Percentiles rank a stretch among this genome's conserved stretches.
phyloP scores from a whole-genome alignment of 352 stramenopile genomes.

The Phytophthora fragariaefolia region DNA sequence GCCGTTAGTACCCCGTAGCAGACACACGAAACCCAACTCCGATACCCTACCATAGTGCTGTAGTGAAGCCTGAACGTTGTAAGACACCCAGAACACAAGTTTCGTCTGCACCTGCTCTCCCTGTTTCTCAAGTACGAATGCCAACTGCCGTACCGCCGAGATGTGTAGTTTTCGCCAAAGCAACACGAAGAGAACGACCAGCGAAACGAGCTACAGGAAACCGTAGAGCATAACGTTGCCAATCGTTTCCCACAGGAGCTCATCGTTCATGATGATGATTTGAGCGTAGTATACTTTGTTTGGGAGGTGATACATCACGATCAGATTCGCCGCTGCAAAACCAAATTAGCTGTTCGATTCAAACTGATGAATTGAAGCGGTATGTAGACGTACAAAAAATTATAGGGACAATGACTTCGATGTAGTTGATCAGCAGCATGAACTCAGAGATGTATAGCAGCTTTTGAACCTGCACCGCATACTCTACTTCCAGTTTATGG shows the following conservation, averaged over 20 bases:
- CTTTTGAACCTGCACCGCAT: conserved; percentile 6
- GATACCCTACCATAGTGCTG: not conserved
- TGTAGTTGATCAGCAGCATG: conserved; percentile 27
- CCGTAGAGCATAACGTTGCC: conserved; percentile 17
- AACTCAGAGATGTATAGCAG: conserved; percentile 30
- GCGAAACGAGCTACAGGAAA: conserved; percentile 9
- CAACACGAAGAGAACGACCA: not conserved
- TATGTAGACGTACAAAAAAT: conserved; percentile 21
- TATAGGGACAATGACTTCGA: conserved; percentile 28
- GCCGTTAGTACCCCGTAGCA: no score
- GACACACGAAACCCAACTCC: no score
- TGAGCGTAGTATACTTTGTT: conserved; percentile 22
- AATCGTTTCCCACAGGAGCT: conserved; percentile 3
- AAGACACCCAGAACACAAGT: conserved; percentile 44
- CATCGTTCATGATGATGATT: conserved; percentile 2
- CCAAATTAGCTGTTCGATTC: no score
- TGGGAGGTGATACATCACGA: conserved; percentile 11
- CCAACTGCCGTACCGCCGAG: conserved; percentile 31
- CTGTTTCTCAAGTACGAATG: conserved; percentile 47
- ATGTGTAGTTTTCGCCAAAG: not conserved
- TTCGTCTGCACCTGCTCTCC: conserved; percentile 27
- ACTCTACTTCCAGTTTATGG: conserved; percentile 5
- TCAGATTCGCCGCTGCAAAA: conserved; percentile 3
- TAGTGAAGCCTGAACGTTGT: conserved; percentile 22
- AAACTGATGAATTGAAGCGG: no score